Conservation (phyloP, 495 filamentous ascomycete species). For the Hypoxylon subgilvum region DNA sequence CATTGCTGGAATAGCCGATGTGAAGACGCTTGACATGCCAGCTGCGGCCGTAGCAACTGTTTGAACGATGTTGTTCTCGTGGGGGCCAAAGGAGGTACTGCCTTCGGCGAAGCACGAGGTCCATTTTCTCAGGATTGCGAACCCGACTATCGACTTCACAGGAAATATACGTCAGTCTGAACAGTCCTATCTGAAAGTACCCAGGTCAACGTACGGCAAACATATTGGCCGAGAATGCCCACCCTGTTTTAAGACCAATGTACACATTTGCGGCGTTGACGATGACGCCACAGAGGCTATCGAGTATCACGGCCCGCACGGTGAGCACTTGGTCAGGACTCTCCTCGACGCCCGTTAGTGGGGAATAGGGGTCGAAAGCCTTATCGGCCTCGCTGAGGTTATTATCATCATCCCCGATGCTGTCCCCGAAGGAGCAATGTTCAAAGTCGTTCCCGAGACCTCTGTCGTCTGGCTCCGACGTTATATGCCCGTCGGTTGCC, state of each 20-base stretch:
- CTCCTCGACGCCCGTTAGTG: too few relatives aligned
- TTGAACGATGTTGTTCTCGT: slow-evolving; percentile 61
- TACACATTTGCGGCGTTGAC: slow-evolving; percentile 61
- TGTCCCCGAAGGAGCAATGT: too few relatives aligned
- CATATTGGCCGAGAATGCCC: slow-evolving; percentile 53
- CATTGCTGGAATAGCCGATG: slow-evolving; percentile 58
- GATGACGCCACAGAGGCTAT: slow-evolving; percentile 23
- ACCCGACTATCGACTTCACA: slow-evolving; percentile 46
- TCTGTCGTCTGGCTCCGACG: too few relatives aligned
- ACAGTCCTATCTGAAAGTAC: slow-evolving; percentile 43
- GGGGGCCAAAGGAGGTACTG: slow-evolving; percentile 50
- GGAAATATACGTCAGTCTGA: too few relatives aligned
- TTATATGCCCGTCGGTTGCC: too few relatives aligned
- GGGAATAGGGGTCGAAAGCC: too few relatives aligned
- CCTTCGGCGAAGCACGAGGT: background rate
- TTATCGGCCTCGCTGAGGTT: too few relatives aligned
- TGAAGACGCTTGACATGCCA: slow-evolving; percentile 55
- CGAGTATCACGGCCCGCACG: too few relatives aligned
- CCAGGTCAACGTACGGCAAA: slow-evolving; percentile 47
- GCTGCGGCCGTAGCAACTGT: slow-evolving; percentile 58
- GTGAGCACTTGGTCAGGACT: too few relatives aligned
- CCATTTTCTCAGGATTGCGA: background rate
- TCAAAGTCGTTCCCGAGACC: too few relatives aligned
- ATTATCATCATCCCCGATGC: too few relatives aligned
- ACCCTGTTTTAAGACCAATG: slow-evolving; percentile 58